Evolutionary conservation across 768 basidiomycete genomes (phyloP), one percentile per base, ranked within the genome.

Genomic region (Melanogaster broomeanus): DNA sequence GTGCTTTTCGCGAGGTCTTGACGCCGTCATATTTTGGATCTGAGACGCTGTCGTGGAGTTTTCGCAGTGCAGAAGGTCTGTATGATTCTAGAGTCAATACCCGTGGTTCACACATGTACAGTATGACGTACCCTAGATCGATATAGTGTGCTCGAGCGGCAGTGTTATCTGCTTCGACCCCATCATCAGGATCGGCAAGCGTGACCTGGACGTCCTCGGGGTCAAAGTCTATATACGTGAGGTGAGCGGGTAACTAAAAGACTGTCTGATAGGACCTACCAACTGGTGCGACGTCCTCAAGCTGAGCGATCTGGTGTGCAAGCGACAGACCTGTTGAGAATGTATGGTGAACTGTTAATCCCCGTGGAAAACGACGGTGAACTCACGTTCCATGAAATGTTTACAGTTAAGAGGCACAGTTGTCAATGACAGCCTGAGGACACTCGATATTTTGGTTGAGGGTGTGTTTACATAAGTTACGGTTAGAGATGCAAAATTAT

Each of bases 1-100:
- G 61, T 53, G 80, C 73, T 42, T 78, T 81, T 57, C 91, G 77
- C 3, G 83, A 82, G 1, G 77, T 83, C 62, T 76, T 82, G 4
- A 81, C 74, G 18, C 86, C 90, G 38, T 81, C 80, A 70, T 96
- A 95, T 68, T 93, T 94, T 16, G 83, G 83, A 63, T 90, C 89
- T 25, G 80, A 72, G 47, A 91, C 68, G 53, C 79, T 83, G 27
- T 85, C 82, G 15, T 85, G 80, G 31, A 77, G 61, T 61, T 79
- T 87, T 27, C 90, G 79, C 45, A 96, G 64, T 28, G 78, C 69
- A 52, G 91, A 93, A 10, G 83, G 83, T 3, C 90, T 93, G 54
- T 53, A 31, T 48, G 31, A 49, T 52, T 57, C 35, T 42, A 41
- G 34, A 52, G 34, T 47, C 21, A 45, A 21, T 27, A 19, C 16